A percentile compares a stretch with the other conserved stretches of the same genome.
Conservation (phyloP, 179 eudicot genomes). For the Kewa caespitosa region DNA sequence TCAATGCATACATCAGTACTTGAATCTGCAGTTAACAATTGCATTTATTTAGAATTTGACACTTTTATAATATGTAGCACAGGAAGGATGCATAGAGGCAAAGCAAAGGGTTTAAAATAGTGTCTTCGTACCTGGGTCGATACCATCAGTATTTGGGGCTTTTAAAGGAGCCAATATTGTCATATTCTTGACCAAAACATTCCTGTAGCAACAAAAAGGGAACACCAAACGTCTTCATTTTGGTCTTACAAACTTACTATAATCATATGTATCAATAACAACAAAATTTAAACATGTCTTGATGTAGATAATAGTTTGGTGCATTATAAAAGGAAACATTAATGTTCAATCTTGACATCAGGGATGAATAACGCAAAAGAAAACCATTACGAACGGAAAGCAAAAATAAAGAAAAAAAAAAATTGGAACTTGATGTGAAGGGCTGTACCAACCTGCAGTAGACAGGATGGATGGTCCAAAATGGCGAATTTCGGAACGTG, state of each 20-base stretch:
- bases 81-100: neutral
- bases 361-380: neutral
- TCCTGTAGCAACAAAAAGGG: constrained; percentile 39
- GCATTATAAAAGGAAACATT: neutral
- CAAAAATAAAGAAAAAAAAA: neutral
- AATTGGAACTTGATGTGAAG: neutral
- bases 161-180: constrained; percentile 90
- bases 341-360: neutral
- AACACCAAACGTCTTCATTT: neutral
- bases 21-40: constrained; percentile 49
- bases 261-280: too few species aligned
- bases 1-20: constrained; percentile 81
- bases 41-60: neutral
- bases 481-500: constrained; percentile 88
- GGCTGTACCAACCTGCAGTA: constrained; percentile 71
- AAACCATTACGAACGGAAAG: neutral
- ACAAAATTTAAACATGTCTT: too few species aligned
- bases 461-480: constrained; percentile 98
- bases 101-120: neutral
- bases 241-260: neutral
- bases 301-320: neutral
- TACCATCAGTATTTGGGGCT: constrained; percentile 97
- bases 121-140: constrained; percentile 77
- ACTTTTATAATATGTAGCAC: neutral
- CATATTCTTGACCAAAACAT: constrained; percentile 83